Evolutionary conservation across 345 rosid genomes (phyloP).

Genomic region (Eucalyptus marginata): DNA sequence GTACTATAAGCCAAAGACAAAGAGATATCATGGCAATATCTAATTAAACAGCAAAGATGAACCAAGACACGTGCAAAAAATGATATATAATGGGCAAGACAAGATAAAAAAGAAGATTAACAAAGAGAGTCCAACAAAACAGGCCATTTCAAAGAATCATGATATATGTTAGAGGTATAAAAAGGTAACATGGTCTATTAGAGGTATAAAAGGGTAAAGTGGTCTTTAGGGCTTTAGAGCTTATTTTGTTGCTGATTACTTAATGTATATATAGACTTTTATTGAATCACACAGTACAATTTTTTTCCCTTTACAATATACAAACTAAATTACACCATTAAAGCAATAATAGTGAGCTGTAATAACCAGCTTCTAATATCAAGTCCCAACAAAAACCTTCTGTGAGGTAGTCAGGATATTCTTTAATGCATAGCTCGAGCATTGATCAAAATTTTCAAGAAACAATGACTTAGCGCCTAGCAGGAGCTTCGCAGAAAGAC

Average conservation of each 20-base stretch:
- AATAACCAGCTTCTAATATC: not conserved
- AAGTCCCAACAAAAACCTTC: not conserved
- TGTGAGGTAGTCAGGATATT: not conserved
- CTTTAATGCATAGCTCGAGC: not conserved
- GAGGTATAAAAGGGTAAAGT: no score
- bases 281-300: no score
- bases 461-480: not conserved
- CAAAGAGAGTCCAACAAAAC: not conserved
- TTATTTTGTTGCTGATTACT: no score
- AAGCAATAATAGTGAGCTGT: not conserved
- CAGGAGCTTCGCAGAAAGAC: not conserved
- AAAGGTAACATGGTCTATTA: no score
- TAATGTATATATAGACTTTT: no score
- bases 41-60: not conserved
- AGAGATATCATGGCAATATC: not conserved
- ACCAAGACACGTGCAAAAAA: fast-evolving
- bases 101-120: not conserved
- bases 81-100: not conserved
- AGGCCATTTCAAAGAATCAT: not conserved
- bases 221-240: no score
- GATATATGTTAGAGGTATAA: no score
- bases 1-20: not conserved
- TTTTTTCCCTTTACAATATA: not conserved
- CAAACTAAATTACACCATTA: not conserved
- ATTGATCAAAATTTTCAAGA: not conserved